Evolutionary conservation across 345 rosid genomes (phyloP), one percentile per base, ranked within the genome.

Genomic region (Gossypium herbaceum): DNA sequence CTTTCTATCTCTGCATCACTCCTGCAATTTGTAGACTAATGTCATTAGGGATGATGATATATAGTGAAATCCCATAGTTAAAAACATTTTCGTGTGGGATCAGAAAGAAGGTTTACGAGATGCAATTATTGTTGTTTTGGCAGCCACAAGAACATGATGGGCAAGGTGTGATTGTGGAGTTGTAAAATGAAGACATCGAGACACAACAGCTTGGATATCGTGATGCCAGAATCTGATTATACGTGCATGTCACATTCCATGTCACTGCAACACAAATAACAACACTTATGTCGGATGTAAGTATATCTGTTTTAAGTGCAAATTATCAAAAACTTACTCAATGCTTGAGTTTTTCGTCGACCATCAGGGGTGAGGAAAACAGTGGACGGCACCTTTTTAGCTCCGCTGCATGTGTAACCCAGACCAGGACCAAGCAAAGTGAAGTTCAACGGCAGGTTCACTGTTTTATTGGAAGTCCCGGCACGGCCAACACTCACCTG

Each of bases 161-260:
- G 73, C 86, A 87, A 67, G 85, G 79, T 72, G 86, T 83, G 79
- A 87, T 76, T 9, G 76, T 77, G 10, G 80, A 72, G 73, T 75
- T 85, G 78, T 87, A 87, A 75, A 87, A 87, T 16, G 88, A 81
- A 64, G 90, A 87, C 75, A 84, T 68, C 27, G 88, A 86, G 67
- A 86, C 85, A 11, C 88, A 86, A 29, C 90, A 86, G 68, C 34
- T 78, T 13, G 86, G 88, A 39, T 76, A 72, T 48, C 74, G 73
- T 39, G 85, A 70, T n/a, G 82, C 83, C 71, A 80, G 55, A 48
- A 81, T 73, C 73, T 84, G 86, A 34, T 86, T 79, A 71, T 84
- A 86, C 9, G 85, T 70, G 82, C 88, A 86, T 50, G 84, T 84
- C 44, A 86, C 82, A 56, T 79, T 86, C 85, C 90, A 84, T 17